phyloP scores from a whole-genome alignment of 192 early-diverging fungal species.

The Coemansia sp. region DNA sequence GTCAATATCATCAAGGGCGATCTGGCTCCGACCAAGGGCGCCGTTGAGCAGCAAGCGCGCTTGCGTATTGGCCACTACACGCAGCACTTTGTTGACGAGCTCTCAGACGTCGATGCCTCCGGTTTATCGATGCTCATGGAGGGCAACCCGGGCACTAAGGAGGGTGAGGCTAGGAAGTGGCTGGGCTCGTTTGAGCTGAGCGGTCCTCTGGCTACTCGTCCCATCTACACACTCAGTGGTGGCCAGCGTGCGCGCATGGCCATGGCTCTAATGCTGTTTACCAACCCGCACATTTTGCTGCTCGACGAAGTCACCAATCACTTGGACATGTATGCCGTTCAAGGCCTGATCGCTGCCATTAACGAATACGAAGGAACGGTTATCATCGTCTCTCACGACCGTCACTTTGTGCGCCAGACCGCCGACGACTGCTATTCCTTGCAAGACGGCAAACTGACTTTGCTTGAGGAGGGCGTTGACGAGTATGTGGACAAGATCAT shows the following conservation, averaged over 20 bases:
- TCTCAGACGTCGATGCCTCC: conserved; percentile 55
- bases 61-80: conserved; percentile 78
- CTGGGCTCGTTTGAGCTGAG: conserved; percentile 78
- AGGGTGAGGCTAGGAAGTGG: conserved; percentile 66
- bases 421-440: conserved; percentile 58
- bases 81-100: conserved; percentile 79
- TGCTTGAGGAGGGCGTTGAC: conserved; percentile 65
- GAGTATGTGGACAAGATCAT: conserved; percentile 59
- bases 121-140: conserved; percentile 56
- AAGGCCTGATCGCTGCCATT: conserved; percentile 69
- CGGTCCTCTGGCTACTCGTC: conserved; percentile 60
- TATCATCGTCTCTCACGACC: conserved; percentile 85
- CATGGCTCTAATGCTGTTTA: conserved; percentile 65
- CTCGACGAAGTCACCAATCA: conserved; percentile 88
- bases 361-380: conserved; percentile 72
- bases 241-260: conserved; percentile 82
- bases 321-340: conserved; percentile 84
- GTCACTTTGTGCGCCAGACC: conserved; percentile 73
- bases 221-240: conserved; percentile 69
- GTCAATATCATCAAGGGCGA: conserved; percentile 71
- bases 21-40: conserved; percentile 61
- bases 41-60: conserved; percentile 61
- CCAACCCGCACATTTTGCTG: conserved; percentile 66
- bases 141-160: conserved; percentile 47
- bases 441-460: conserved; percentile 50